Conservation (phyloP, 202 grass and related monocot genomes). For the Setaria italica region DNA sequence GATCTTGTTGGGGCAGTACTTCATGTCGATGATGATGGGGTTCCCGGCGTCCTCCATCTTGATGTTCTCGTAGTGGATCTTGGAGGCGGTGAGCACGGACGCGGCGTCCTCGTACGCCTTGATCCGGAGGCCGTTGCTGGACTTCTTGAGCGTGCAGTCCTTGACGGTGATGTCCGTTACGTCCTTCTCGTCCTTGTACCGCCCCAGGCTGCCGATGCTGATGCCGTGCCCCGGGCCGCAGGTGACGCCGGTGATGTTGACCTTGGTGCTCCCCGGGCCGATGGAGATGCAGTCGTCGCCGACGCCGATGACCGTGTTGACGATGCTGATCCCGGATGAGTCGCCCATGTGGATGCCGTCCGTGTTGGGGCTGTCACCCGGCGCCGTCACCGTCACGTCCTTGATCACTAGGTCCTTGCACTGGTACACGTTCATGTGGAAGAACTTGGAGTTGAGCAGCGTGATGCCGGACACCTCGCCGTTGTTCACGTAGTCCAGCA, state of each 20-base stretch:
- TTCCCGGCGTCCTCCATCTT: slow-evolving; percentile 50
- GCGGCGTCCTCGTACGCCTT: slow-evolving; percentile 60
- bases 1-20: slow-evolving; percentile 63
- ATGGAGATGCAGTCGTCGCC: slow-evolving; percentile 74
- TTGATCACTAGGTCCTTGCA: slow-evolving; percentile 43
- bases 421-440: slow-evolving; percentile 62
- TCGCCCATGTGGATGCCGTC: slow-evolving; percentile 76
- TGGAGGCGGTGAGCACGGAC: slow-evolving; percentile 27
- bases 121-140: slow-evolving; percentile 62
- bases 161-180: slow-evolving; percentile 48
- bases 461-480: slow-evolving; percentile 43
- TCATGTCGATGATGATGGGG: slow-evolving; percentile 67
- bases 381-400: slow-evolving; percentile 49
- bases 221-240: slow-evolving; percentile 64
- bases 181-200: slow-evolving; percentile 58
- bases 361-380: slow-evolving; percentile 64
- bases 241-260: slow-evolving; percentile 52
- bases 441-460: slow-evolving; percentile 58
- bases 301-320: slow-evolving; percentile 47
- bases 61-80: slow-evolving; percentile 57
- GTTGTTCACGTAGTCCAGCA: slow-evolving; percentile 50
- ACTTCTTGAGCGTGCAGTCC: slow-evolving; percentile 52
- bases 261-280: slow-evolving; percentile 18
- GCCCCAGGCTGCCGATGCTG: slow-evolving; percentile 60
- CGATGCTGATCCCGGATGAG: slow-evolving; percentile 46